Evolutionary conservation across 306 rosid species (phyloP).

Genomic region (Medicago arabica): DNA sequence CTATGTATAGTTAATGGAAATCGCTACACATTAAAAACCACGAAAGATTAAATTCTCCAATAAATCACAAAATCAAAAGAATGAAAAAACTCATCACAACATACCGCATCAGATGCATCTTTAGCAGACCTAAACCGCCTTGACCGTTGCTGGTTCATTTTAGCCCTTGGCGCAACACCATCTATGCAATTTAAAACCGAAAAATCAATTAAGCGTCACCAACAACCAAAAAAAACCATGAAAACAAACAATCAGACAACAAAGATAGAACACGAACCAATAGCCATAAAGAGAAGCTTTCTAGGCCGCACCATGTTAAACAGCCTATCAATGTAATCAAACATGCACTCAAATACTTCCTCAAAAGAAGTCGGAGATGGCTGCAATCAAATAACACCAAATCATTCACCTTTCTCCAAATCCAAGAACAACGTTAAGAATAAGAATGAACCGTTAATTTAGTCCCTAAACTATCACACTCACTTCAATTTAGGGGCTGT

Average conservation of each 20-base stretch:
- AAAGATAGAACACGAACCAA: constrained; percentile 63
- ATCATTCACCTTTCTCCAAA: neutral
- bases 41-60: neutral
- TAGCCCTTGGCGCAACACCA: constrained; percentile 99
- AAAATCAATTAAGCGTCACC: constrained; percentile 30
- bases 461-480: no score
- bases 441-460: no score
- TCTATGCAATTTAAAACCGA: constrained; percentile 53
- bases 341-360: constrained; percentile 95
- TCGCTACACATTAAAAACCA: neutral
- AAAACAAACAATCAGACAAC: constrained; percentile 4
- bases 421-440: neutral
- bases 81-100: constrained; percentile 48
- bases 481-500: no score
- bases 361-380: constrained; percentile 81
- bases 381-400: constrained; percentile 53
- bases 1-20: neutral
- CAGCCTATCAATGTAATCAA: constrained; percentile 91
- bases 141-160: constrained; percentile 96
- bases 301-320: constrained; percentile 95
- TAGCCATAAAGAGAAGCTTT: constrained; percentile 92
- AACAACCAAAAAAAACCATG: constrained; percentile 3
- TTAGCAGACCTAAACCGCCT: constrained; percentile 95
- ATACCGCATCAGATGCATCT: constrained; percentile 91
- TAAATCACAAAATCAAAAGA: constrained; percentile 9